Base-by-base conservation (phyloP, 306 rosid genomes). In the Vachellia pachyceras region DNA sequence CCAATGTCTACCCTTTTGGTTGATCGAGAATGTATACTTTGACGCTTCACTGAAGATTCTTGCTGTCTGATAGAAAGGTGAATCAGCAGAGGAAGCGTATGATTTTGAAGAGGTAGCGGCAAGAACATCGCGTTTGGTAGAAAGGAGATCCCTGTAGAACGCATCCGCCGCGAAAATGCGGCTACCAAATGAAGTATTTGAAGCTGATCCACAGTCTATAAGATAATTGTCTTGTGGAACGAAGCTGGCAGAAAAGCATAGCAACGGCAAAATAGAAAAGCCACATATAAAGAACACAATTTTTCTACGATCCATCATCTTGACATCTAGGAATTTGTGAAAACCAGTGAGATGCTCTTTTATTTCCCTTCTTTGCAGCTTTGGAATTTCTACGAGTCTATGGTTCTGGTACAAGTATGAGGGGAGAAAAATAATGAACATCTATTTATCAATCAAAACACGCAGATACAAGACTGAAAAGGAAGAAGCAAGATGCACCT, bases 151-250 rank as follows among this genome's bases (percentile, higher is more conserved):
- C 7, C 87, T 80, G 20, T 76, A 90, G 75, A 85, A 90, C n/a
- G 69, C 84, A 89, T 95, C 99, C 0, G 96, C 84, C 14, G 90
- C 33, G 79, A 89, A 95, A 77, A 86, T 88, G 52, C 91, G 90
- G 71, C 23, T 33, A 79, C 86, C 94, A 6, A 90, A 91, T 8
- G 93, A 60, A 69, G 95, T 87, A 85, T 89, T 88, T 20, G 61
- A 0, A 14, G 81, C 8, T 46, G 99, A 79, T 76, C 97, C 99
- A 92, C 99, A 96, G 58, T 90, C 94, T 84, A 96, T 89, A 45
- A 89, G 96, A 86, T 93, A 93, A 85, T 85, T 89, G 58, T 96
- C 97, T 14, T 60, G 23, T 23, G 97, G 92, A 79, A 77, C 81
- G 78, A 89, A 93, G 47, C 67, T 89, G 69, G 79, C 80, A 82